phyloP scores from a whole-genome alignment of 441 rosid species.

The Mallotus japonicus region DNA sequence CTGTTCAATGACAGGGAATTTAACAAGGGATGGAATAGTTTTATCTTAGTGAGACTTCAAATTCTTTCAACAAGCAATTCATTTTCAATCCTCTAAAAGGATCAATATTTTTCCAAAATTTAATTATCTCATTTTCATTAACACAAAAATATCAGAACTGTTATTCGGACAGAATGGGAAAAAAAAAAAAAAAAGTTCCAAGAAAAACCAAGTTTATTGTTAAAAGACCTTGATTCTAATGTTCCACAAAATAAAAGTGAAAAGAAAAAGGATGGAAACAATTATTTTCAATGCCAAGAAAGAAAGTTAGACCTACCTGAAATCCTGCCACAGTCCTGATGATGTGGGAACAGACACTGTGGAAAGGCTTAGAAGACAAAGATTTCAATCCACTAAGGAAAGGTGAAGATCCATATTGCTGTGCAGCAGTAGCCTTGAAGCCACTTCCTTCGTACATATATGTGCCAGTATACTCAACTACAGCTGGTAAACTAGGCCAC shows the following conservation, averaged over 20 bases:
- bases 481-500: constrained; percentile 98
- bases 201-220: too few species aligned
- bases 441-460: constrained; percentile 95
- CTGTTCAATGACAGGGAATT: constrained; percentile 38
- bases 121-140: neutral
- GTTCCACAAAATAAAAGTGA: neutral
- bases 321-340: constrained; percentile 96
- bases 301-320: constrained; percentile 56
- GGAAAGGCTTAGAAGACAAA: constrained; percentile 90
- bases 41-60: neutral
- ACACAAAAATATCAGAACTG: neutral
- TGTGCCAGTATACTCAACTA: constrained; percentile 85
- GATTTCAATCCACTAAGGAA: constrained; percentile 91
- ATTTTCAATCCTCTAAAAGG: neutral
- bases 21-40: neutral
- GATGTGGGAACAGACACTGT: constrained; percentile 88
- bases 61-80: neutral
- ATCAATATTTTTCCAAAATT: neutral
- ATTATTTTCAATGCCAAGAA: constrained; percentile 2
- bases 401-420: constrained; percentile 95
- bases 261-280: neutral
- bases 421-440: constrained; percentile 98
- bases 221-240: too few species aligned
- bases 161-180: neutral
- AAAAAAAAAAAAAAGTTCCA: too few species aligned